These are phyloP conservation scores for Actinidia arguta DNA, from an alignment of 179 eudicot species.

Conservation along the genomic window DNA sequence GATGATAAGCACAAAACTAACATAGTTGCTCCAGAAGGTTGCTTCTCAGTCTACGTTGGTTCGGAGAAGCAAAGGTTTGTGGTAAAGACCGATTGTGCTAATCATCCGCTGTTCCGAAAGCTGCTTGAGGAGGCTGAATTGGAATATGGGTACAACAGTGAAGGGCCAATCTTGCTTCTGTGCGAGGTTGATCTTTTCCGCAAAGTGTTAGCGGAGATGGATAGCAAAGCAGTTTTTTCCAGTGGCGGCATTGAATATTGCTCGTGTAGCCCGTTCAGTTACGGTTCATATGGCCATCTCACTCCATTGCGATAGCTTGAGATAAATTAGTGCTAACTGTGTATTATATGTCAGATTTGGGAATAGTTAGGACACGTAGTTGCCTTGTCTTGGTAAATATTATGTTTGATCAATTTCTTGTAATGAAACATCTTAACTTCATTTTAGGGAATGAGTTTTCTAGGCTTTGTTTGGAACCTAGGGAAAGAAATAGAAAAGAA, in stretches of 20 bases:
- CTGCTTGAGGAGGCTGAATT: constrained; percentile 69
- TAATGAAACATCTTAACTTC: too few species aligned
- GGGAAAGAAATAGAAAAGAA: too few species aligned
- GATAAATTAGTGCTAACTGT: constrained; percentile 37
- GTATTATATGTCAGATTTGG: too few species aligned
- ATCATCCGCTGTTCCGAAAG: constrained; percentile 62
- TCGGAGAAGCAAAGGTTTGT: constrained; percentile 63
- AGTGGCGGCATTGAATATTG: constrained; percentile 32
- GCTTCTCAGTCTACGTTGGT: constrained; percentile 77
- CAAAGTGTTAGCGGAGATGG: constrained; percentile 71
- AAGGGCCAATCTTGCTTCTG: constrained; percentile 70
- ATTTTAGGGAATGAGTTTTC: too few species aligned
- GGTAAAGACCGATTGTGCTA: constrained; percentile 55
- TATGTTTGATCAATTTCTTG: too few species aligned
- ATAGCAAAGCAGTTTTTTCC: constrained; percentile 23
- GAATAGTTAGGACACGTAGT: too few species aligned
- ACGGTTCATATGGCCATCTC: constrained; percentile 37
- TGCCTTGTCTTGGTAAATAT: too few species aligned
- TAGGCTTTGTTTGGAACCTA: too few species aligned
- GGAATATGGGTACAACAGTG: constrained; percentile 63
- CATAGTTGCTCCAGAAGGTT: constrained; percentile 64
- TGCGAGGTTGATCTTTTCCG: constrained; percentile 64
- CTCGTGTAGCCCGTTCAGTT: constrained; percentile 38
- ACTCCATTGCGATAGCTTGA: constrained; percentile 50
- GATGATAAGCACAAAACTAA: too few species aligned